Evolutionary conservation across 305 asterid genomes (phyloP).

Genomic region (Salvia sclarea): DNA sequence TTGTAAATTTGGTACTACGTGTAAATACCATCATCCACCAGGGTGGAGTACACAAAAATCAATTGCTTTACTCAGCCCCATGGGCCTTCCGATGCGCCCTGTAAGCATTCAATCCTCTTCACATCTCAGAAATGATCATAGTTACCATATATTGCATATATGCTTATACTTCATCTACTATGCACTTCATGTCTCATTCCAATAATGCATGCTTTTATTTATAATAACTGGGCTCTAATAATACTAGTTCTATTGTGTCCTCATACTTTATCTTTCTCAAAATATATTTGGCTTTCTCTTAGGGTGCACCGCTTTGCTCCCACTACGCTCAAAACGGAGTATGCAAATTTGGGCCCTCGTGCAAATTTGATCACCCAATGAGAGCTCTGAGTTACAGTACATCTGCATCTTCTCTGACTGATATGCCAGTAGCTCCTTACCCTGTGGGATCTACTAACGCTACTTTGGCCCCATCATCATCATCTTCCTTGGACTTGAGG

Average conservation of each 20-base stretch:
- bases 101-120: constrained; percentile 46
- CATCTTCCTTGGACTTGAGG: constrained; percentile 73
- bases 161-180: background rate
- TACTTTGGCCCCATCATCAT: constrained; percentile 82
- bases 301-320: constrained; percentile 85
- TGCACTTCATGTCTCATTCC: background rate
- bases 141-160: background rate
- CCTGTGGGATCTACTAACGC: constrained; percentile 72
- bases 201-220: background rate
- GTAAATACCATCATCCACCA: constrained; percentile 93
- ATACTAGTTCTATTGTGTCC: background rate
- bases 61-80: constrained; percentile 55
- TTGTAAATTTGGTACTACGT: constrained; percentile 78
- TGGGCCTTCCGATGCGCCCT: constrained; percentile 86
- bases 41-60: constrained; percentile 60
- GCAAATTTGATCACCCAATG: constrained; percentile 93
- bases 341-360: constrained; percentile 87
- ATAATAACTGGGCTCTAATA: background rate
- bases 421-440: constrained; percentile 90
- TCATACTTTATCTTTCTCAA: background rate
- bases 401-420: constrained; percentile 87
- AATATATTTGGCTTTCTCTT: constrained; percentile 25
- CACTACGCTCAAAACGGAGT: constrained; percentile 82
- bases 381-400: constrained; percentile 76
- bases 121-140: background rate